These are phyloP conservation scores for Abrus pulchellus DNA, from an alignment of 306 rosid species.

Conservation along the genomic window DNA sequence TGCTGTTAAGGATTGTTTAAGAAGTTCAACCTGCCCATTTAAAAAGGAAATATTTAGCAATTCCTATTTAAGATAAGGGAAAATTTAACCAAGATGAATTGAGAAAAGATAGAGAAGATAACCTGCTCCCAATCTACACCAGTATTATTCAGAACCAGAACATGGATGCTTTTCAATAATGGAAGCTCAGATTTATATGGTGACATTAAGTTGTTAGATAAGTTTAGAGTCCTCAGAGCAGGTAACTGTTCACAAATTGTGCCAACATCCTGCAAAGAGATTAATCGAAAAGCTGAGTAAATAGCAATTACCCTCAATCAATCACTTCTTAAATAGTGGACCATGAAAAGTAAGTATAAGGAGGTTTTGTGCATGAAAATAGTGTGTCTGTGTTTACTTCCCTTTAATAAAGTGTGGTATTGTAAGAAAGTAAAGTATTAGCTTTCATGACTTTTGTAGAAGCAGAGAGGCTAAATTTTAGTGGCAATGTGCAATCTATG, in stretches of 20 bases:
- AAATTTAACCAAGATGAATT: slow-evolving; percentile 9
- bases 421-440: no score
- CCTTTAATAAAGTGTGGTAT: neutral
- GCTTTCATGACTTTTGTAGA: neutral
- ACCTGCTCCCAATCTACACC: slow-evolving; percentile 88
- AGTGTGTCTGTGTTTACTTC: neutral
- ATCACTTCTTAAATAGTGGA: slow-evolving; percentile 17
- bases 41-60: slow-evolving; percentile 48
- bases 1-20: slow-evolving; percentile 67
- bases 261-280: slow-evolving; percentile 79
- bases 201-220: slow-evolving; percentile 78
- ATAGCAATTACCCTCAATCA: slow-evolving; percentile 33
- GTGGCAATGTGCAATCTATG: neutral
- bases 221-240: slow-evolving; percentile 69
- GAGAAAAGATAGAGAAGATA: slow-evolving; percentile 38
- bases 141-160: slow-evolving; percentile 79
- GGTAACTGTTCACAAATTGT: slow-evolving; percentile 82
- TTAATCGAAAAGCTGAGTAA: slow-evolving; percentile 40
- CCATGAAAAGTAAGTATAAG: slow-evolving; percentile 24
- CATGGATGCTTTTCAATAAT: slow-evolving; percentile 61
- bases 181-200: slow-evolving; percentile 64
- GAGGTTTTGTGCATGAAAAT: neutral
- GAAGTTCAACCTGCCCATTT: slow-evolving; percentile 76
- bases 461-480: neutral
- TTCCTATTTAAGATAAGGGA: neutral